Conservation (phyloP, 1,139 yeast species). For the Lodderomyces pseudojiufengensis region DNA sequence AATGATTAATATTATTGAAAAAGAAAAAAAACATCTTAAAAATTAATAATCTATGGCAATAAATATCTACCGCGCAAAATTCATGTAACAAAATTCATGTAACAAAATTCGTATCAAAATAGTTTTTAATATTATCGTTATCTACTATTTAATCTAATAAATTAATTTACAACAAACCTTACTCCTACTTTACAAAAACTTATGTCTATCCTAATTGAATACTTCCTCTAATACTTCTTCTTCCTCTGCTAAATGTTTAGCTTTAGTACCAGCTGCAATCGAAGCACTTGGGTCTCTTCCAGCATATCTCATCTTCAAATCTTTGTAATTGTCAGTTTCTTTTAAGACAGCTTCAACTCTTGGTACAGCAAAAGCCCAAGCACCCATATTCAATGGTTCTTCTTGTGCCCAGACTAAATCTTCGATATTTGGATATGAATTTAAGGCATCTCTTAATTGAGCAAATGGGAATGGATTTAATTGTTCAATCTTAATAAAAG, state of each 20-base stretch:
- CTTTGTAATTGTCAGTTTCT: conserved; percentile 68
- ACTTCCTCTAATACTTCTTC: conserved; percentile 80
- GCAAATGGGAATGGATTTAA: conserved; percentile 99
- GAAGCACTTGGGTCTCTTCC: conserved; percentile 99
- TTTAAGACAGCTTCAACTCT: conserved; percentile 72
- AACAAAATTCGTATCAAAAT: too few species aligned
- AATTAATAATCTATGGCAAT: too few species aligned
- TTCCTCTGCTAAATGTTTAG: conserved; percentile 86
- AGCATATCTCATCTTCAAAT: conserved; percentile 68
- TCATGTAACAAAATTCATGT: too few species aligned
- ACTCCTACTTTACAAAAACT: too few species aligned
- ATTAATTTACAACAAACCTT: too few species aligned
- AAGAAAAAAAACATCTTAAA: too few species aligned
- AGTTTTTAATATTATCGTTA: too few species aligned
- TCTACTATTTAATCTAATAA: too few species aligned
- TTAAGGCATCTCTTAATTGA: conserved; percentile 79
- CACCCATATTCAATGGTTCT: conserved; percentile 98
- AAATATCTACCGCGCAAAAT: too few species aligned
- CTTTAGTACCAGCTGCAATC: conserved; percentile 96
- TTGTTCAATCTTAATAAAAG: conserved; percentile 88
- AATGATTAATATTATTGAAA: too few species aligned
- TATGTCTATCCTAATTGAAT: conserved; percentile 32
- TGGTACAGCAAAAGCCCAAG: conserved; percentile 76
- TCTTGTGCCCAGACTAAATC: conserved; percentile 98
- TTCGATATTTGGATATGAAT: conserved; percentile 75